Conservation (phyloP, 345 rosid genomes). For the Raphanus raphanistrum region DNA sequence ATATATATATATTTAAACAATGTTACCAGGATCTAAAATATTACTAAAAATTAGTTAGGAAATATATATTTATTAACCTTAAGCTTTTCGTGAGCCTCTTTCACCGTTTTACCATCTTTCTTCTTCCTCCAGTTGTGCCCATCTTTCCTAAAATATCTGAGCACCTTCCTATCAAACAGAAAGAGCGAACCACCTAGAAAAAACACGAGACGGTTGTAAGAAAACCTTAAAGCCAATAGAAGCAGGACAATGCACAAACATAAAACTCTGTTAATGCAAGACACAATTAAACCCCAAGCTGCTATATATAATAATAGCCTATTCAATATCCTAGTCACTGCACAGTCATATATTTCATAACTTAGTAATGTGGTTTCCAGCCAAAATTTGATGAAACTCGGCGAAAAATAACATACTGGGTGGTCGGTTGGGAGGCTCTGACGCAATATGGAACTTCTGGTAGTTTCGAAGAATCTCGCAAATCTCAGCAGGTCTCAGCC, state of each 20-base stretch:
- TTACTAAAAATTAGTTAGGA: neutral
- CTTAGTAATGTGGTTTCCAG: neutral
- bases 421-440: conserved; percentile 79
- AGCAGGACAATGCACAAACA: neutral
- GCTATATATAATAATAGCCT: neutral
- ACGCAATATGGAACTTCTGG: conserved; percentile 69
- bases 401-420: conserved; percentile 58
- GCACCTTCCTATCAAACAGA: conserved; percentile 82
- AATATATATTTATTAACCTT: conserved; percentile 57
- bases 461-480: conserved; percentile 86
- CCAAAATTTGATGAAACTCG: neutral
- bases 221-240: neutral
- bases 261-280: conserved; percentile 8
- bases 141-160: conserved; percentile 87
- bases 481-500: conserved; percentile 97
- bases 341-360: neutral
- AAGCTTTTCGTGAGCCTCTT: conserved; percentile 98
- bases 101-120: conserved; percentile 90
- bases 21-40: conserved; percentile 10
- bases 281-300: neutral
- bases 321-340: neutral
- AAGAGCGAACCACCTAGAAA: conserved; percentile 80
- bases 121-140: conserved; percentile 95
- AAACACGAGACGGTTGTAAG: conserved; percentile 7
- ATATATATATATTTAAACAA: conserved; percentile 10